Percentiles rank a stretch among this genome's conserved stretches.
These are phyloP conservation scores for Somion occarium DNA, from an alignment of 1,284 basidiomycete genomes.

Conservation along the genomic window DNA sequence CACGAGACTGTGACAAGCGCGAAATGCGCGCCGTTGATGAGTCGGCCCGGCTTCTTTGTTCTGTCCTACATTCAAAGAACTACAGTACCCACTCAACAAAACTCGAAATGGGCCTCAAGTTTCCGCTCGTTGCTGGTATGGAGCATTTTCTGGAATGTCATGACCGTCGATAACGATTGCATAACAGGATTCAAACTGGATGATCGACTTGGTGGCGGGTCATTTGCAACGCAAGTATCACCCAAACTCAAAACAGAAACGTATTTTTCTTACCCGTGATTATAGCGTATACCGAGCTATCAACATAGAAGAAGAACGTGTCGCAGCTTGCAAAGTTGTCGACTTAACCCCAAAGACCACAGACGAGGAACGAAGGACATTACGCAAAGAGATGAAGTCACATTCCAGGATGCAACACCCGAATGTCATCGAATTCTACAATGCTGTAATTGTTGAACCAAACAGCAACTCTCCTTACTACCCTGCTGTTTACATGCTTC, in stretches of 20 bases:
- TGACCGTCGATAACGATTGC: too few species aligned
- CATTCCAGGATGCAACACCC: slow-evolving; percentile 80
- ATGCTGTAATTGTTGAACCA: slow-evolving; percentile 70
- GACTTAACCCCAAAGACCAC: slow-evolving; percentile 55
- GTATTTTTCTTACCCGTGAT: background rate
- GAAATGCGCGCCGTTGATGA: background rate
- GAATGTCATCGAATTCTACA: slow-evolving; percentile 85
- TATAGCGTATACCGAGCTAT: slow-evolving; percentile 81
- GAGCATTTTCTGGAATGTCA: too few species aligned
- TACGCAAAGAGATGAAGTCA: slow-evolving; percentile 92
- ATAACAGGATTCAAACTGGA: slow-evolving; percentile 63
- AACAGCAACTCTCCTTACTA: slow-evolving; percentile 55
- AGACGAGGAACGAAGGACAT: slow-evolving; percentile 65
- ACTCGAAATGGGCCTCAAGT: background rate
- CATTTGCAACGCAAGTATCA: slow-evolving; percentile 70
- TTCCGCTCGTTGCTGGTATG: background rate
- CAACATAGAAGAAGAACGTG: slow-evolving; percentile 55
- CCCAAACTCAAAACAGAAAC: background rate
- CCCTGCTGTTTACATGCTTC: slow-evolving; percentile 87
- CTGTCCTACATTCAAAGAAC: too few species aligned
- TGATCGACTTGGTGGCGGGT: slow-evolving; percentile 78
- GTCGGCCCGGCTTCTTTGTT: too few species aligned
- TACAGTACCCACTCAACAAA: too few species aligned
- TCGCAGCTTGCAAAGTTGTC: slow-evolving; percentile 87
- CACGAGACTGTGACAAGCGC: background rate